phyloP scores from a whole-genome alignment of 2,329 filamentous ascomycete species.

The Fusarium luffae region DNA sequence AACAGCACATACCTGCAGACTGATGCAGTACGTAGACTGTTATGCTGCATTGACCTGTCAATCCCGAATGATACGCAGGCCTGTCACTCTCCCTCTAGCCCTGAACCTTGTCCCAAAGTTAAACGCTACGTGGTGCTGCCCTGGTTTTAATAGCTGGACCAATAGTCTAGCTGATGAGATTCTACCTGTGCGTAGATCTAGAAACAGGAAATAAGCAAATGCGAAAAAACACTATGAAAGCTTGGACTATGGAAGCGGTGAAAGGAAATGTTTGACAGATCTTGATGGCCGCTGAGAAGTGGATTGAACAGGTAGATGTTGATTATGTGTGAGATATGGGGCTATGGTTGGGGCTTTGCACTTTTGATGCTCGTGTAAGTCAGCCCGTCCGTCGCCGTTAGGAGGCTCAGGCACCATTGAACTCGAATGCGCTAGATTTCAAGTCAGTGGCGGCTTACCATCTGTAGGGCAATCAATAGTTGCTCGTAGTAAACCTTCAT shows the following conservation, averaged over 20 bases:
- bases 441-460: not conserved
- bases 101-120: conserved; percentile 4
- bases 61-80: conserved; percentile 1
- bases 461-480: not conserved
- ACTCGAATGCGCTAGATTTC: not conserved
- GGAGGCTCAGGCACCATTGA: not conserved
- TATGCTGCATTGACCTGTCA: not conserved
- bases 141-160: not conserved
- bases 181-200: not conserved
- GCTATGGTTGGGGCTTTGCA: not conserved
- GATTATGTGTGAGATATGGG: not conserved
- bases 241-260: not conserved
- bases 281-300: not conserved
- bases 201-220: not conserved
- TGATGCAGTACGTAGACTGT: not conserved
- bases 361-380: not conserved
- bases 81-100: not conserved
- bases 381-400: not conserved
- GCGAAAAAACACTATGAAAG: not conserved
- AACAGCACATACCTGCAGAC: not conserved
- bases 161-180: not conserved
- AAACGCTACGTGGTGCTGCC: conserved; percentile 3
- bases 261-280: not conserved
- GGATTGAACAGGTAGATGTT: not conserved
- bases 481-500: not conserved